Conservation (phyloP, 352 stramenopile genomes). For the Saprolegnia diclina region DNA sequence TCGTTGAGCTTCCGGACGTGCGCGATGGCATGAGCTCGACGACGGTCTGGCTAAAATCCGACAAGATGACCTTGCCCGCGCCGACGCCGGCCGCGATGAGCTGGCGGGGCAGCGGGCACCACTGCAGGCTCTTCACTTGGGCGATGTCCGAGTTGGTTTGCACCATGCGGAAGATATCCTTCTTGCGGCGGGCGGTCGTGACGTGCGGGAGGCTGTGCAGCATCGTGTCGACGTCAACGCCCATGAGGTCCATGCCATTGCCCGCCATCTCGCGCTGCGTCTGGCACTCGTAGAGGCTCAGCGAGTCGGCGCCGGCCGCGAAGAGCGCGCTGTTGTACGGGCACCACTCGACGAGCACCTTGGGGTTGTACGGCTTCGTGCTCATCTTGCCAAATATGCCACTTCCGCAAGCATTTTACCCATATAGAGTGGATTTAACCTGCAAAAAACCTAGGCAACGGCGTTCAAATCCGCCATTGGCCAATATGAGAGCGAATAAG, state of each 20-base stretch:
- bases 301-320: slow-evolving; percentile 70
- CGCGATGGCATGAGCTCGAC: slow-evolving; percentile 21
- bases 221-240: background rate
- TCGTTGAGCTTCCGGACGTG: slow-evolving; percentile 6
- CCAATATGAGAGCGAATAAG: background rate
- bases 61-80: slow-evolving; percentile 76
- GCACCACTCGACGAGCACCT: slow-evolving; percentile 73
- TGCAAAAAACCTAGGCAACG: too few species aligned
- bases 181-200: slow-evolving; percentile 58
- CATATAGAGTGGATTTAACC: background rate
- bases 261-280: slow-evolving; percentile 15
- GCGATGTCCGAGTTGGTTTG: slow-evolving; percentile 70
- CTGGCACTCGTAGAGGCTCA: slow-evolving; percentile 73
- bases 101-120: slow-evolving; percentile 71
- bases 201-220: background rate
- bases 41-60: slow-evolving; percentile 44
- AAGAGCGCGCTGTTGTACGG: slow-evolving; percentile 78
- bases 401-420: background rate
- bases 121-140: slow-evolving; percentile 81
- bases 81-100: slow-evolving; percentile 69
- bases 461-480: background rate
- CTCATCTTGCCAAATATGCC: slow-evolving; percentile 7
- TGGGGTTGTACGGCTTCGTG: slow-evolving; percentile 24
- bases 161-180: slow-evolving; percentile 74
- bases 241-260: slow-evolving; percentile 5